Evolutionary conservation across 495 filamentous ascomycete genomes (phyloP).

Genomic region (Lasiosphaeris hirsuta): DNA sequence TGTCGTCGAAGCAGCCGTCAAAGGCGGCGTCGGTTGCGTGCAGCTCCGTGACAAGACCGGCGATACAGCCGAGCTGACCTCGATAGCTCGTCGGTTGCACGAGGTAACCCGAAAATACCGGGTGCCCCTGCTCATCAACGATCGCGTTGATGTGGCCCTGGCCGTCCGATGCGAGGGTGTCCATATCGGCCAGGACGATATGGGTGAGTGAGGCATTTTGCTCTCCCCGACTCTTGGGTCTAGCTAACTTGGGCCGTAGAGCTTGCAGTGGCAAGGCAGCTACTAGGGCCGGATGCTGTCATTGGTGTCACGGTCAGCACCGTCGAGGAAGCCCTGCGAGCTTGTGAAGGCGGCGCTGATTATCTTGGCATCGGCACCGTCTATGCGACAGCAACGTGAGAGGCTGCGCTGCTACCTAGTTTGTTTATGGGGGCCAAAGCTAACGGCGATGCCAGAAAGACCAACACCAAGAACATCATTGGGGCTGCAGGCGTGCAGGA

Average conservation of each 20-base stretch:
- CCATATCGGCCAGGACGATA: slow-evolving; percentile 93
- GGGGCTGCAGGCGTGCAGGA: slow-evolving; percentile 71
- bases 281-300: slow-evolving; percentile 67
- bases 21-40: slow-evolving; percentile 82
- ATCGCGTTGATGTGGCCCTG: slow-evolving; percentile 88
- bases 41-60: slow-evolving; percentile 88
- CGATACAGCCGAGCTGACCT: slow-evolving; percentile 69
- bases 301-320: slow-evolving; percentile 69
- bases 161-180: slow-evolving; percentile 86
- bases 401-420: background rate
- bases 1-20: slow-evolving; percentile 72
- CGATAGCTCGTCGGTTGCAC: slow-evolving; percentile 68
- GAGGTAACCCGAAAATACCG: slow-evolving; percentile 60
- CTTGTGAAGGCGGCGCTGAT: slow-evolving; percentile 69
- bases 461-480: slow-evolving; percentile 77
- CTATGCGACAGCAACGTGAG: slow-evolving; percentile 78
- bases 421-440: background rate
- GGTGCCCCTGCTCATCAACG: slow-evolving; percentile 89
- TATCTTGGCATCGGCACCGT: slow-evolving; percentile 89
- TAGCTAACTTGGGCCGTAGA: slow-evolving; percentile 34
- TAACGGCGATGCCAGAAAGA: slow-evolving; percentile 45
- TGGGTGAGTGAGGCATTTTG: slow-evolving; percentile 52
- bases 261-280: slow-evolving; percentile 59
- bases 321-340: slow-evolving; percentile 62
- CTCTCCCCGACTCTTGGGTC: background rate